These are phyloP conservation scores for Favolaschia claudopus DNA, from an alignment of 768 basidiomycete genomes.

Conservation along the genomic window DNA sequence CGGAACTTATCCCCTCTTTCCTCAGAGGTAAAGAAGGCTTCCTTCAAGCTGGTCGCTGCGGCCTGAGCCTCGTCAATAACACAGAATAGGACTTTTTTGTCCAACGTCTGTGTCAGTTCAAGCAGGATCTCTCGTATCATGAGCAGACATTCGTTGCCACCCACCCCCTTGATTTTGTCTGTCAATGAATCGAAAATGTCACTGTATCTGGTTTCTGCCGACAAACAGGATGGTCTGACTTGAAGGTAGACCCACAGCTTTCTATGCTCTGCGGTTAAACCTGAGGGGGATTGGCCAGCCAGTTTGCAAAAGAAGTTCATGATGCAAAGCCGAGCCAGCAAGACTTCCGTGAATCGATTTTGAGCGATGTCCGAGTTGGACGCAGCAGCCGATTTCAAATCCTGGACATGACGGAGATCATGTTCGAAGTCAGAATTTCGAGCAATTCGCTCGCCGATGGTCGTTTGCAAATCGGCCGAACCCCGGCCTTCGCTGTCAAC, in stretches of 20 bases:
- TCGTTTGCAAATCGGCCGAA: conserved; percentile 51
- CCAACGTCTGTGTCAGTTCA: too few species aligned
- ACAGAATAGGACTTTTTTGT: conserved; percentile 48
- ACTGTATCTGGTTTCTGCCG: conserved; percentile 39
- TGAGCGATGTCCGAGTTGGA: conserved; percentile 47
- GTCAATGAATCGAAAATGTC: conserved; percentile 52
- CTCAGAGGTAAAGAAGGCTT: conserved; percentile 46
- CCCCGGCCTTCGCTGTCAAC: conserved; percentile 54
- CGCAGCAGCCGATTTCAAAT: conserved; percentile 41
- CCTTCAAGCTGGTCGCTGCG: conserved; percentile 46
- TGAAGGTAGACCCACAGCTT: conserved; percentile 52
- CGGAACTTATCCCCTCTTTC: conserved; percentile 40
- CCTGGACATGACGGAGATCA: conserved; percentile 40
- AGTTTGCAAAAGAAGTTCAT: conserved; percentile 46
- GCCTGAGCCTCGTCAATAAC: conserved; percentile 56
- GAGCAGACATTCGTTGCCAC: too few species aligned
- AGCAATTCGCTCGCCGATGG: conserved; percentile 47
- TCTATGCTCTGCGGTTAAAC: conserved; percentile 31
- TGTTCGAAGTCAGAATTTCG: conserved; percentile 40
- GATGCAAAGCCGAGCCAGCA: conserved; percentile 50
- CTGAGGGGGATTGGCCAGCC: conserved; percentile 32
- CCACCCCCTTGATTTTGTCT: conserved; percentile 26
- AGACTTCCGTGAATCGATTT: conserved; percentile 45
- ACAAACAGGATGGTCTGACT: conserved; percentile 44
- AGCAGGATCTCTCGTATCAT: background rate